Base-by-base conservation (phyloP, 2,329 filamentous ascomycete species). In the Aureobasidium sp. region DNA sequence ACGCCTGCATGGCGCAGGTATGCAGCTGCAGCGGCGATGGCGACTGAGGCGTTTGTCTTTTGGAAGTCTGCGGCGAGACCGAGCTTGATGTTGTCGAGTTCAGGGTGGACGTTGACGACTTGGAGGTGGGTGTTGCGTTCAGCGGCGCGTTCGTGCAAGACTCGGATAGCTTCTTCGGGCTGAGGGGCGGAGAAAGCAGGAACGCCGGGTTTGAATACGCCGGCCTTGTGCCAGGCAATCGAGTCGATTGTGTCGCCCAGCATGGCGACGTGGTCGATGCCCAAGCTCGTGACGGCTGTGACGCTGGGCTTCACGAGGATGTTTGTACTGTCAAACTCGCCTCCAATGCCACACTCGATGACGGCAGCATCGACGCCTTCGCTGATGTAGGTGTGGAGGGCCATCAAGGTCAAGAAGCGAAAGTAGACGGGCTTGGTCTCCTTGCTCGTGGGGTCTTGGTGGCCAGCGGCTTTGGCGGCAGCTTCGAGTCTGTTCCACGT, bases 201-300 rank as follows among this genome's bases (percentile, higher is more conserved):
- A 5, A 81, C 81, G 0, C 82, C 84, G 0, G 74, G 57, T 73
- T 95, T 96, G 72, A 95, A 87, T 48, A 97, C 89, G 0, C 92
- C 92, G 7, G 87, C 87, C 74, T 97, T 97, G 72, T 96, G 90
- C 92, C 91, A 96, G 3, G 91, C 86, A 66, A 96, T 96, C 69
- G 90, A 79, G 62, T 89, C 86, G 56, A 93, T 82, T 0, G 90
- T 92, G 40, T 82, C 80, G 12, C 92, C 92, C 39, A 97, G 79
- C 81, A 96, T 85, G 5, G 82, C 85, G 0, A 88, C 85, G 73
- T 97, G 92, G 68, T 97, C 92, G 64, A 96, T 88, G 3, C 90
- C 91, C 47, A 97, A 74, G 69, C 87, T 91, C 22, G 91, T 87
- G 40, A 97, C 85, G 0, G 88, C 89, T 1, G 85, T 83, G 1